A percentile compares a stretch with the other conserved stretches of the same genome.
phyloP scores from a whole-genome alignment of 169 alveolate genomes.

The Plasmodium falciparum region DNA sequence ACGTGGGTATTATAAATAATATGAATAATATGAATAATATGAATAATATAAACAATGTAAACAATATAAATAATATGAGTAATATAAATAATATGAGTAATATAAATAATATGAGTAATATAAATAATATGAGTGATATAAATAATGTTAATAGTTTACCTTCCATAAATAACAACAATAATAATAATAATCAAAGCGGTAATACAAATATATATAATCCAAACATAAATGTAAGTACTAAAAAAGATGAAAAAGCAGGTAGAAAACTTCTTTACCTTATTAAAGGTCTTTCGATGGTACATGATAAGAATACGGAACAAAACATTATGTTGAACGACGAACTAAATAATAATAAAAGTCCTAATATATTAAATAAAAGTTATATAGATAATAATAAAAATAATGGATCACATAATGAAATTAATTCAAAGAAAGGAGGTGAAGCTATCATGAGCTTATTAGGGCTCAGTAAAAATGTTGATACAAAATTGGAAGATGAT shows the following conservation, averaged over 20 bases:
- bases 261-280: constrained; percentile 30
- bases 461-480: constrained; percentile 43
- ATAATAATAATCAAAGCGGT: not conserved
- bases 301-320: not conserved
- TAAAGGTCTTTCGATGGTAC: constrained; percentile 37
- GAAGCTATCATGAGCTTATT: constrained; percentile 66
- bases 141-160: too few relatives aligned
- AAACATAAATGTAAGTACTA: not conserved
- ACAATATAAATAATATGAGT: too few relatives aligned
- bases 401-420: not conserved
- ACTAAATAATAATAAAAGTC: not conserved
- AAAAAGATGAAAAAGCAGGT: constrained; percentile 37
- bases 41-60: too few relatives aligned
- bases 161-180: too few relatives aligned
- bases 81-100: too few relatives aligned
- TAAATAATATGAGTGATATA: too few relatives aligned
- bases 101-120: too few relatives aligned
- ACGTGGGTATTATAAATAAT: too few relatives aligned
- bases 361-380: not conserved
- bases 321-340: not conserved
- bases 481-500: constrained; percentile 21
- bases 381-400: not conserved
- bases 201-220: not conserved
- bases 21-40: too few relatives aligned
- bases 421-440: constrained; percentile 38